phyloP scores from a whole-genome alignment of 2,329 filamentous ascomycete genomes.

The Ilyonectria sp. region DNA sequence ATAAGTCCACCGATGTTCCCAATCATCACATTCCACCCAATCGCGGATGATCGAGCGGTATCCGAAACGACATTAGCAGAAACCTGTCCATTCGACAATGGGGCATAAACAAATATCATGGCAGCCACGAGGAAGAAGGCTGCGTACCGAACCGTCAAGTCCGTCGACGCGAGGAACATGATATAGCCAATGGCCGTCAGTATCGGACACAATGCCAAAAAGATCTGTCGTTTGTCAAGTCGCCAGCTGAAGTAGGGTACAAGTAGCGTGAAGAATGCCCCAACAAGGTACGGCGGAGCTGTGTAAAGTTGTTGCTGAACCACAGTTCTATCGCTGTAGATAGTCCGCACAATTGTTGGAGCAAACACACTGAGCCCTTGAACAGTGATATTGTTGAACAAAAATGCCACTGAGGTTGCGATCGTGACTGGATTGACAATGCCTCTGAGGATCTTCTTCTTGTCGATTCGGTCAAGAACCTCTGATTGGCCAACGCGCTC shows the following conservation, averaged over 20 bases:
- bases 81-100: constrained; percentile 24
- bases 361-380: constrained; percentile 76
- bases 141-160: constrained; percentile 66
- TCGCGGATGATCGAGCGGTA: constrained; percentile 51
- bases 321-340: constrained; percentile 69
- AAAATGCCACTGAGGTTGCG: constrained; percentile 67
- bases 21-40: constrained; percentile 19
- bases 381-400: constrained; percentile 75
- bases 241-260: constrained; percentile 70
- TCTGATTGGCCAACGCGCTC: constrained; percentile 71
- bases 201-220: constrained; percentile 67
- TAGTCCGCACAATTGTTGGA: constrained; percentile 73
- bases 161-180: constrained; percentile 70
- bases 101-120: constrained; percentile 12
- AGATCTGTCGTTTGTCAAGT: constrained; percentile 65
- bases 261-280: constrained; percentile 70
- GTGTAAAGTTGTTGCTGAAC: constrained; percentile 73
- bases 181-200: constrained; percentile 74
- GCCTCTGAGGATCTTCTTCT: constrained; percentile 67
- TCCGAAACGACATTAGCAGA: constrained; percentile 71
- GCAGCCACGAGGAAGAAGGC: constrained; percentile 68
- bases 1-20: constrained; percentile 71
- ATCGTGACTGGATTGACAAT: constrained; percentile 72
- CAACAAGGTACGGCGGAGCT: constrained; percentile 74
- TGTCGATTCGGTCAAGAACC: constrained; percentile 72